Evolutionary conservation across 163 green algal species (phyloP).

Genomic region (Smithsoniella earleae): DNA sequence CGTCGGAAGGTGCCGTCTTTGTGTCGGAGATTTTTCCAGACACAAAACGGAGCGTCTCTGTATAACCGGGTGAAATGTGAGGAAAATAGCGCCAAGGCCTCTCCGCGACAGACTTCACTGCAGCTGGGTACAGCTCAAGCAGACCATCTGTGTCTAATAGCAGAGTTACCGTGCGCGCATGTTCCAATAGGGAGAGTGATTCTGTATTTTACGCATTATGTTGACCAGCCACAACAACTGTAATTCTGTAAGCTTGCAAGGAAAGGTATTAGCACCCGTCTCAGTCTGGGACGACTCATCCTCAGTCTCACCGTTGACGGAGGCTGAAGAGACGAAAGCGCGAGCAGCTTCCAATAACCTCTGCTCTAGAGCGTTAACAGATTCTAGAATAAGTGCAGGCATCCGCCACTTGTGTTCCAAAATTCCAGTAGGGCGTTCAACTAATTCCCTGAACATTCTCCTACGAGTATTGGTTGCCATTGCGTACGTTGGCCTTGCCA

Average conservation of each 20-base stretch:
- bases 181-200: no score
- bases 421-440: conserved; percentile 5
- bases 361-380: conserved; percentile 20
- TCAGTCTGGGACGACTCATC: background rate
- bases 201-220: background rate
- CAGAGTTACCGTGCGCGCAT: no score
- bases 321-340: no score
- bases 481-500: background rate
- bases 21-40: background rate
- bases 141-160: background rate
- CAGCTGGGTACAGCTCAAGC: background rate
- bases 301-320: background rate
- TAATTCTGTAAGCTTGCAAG: no score
- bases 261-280: background rate
- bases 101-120: background rate
- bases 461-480: background rate
- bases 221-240: background rate
- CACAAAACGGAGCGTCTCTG: background rate
- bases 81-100: conserved; percentile 18
- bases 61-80: background rate
- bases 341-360: background rate
- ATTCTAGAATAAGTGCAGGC: background rate
- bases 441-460: background rate
- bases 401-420: background rate
- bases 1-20: background rate